A percentile compares a stretch with the other conserved stretches of the same genome.
Evolutionary conservation across 768 basidiomycete species (phyloP).

Genomic region (Lenzites betulinus): DNA sequence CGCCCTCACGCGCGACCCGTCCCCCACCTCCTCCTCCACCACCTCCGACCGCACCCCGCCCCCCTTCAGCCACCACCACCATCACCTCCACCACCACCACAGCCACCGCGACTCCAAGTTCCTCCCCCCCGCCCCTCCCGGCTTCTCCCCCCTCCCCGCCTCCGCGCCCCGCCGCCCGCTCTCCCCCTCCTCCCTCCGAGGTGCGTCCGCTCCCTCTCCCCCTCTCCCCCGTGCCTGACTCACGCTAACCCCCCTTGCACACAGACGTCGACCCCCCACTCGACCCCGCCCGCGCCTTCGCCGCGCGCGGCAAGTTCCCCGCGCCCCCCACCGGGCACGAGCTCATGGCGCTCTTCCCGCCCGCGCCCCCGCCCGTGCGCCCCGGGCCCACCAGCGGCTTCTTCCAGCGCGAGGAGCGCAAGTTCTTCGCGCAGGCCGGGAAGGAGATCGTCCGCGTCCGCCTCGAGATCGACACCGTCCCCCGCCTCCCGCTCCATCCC

Average conservation of each 20-base stretch:
- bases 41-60: slow-evolving; percentile 43
- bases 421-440: slow-evolving; percentile 78
- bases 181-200: slow-evolving; percentile 64
- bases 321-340: slow-evolving; percentile 81
- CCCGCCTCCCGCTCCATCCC: background rate
- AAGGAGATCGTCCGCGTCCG: slow-evolving; percentile 76
- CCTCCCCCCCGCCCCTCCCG: slow-evolving; percentile 20
- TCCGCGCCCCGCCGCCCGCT: slow-evolving; percentile 54
- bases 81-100: slow-evolving; percentile 7
- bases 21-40: slow-evolving; percentile 53
- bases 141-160: slow-evolving; percentile 36
- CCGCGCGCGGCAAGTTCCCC: slow-evolving; percentile 58
- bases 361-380: slow-evolving; percentile 63
- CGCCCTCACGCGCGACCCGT: slow-evolving; percentile 50
- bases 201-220: slow-evolving; percentile 35
- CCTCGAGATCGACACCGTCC: slow-evolving; percentile 63
- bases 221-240: background rate
- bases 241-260: slow-evolving; percentile 1
- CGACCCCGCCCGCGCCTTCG: slow-evolving; percentile 42
- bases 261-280: slow-evolving; percentile 68
- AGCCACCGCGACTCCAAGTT: slow-evolving; percentile 3
- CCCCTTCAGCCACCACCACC: slow-evolving; percentile 17
- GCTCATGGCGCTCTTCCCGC: slow-evolving; percentile 83
- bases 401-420: slow-evolving; percentile 76
- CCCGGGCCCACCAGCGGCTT: slow-evolving; percentile 70